Evolutionary conservation across 371 early-diverging fungal species (phyloP).

Genomic region (Mortierella sp.): DNA sequence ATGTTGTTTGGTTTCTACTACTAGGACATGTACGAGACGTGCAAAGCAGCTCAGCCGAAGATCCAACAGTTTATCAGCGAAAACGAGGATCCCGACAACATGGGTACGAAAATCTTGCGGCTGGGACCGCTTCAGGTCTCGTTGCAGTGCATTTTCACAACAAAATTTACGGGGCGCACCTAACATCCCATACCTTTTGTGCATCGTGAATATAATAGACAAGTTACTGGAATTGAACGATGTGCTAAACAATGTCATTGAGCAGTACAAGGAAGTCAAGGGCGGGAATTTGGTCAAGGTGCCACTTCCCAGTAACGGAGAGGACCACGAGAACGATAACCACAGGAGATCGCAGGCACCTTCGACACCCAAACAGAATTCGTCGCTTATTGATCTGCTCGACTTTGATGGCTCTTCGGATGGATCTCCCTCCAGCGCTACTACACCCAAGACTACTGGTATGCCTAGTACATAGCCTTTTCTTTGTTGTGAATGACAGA

Average conservation of each 20-base stretch:
- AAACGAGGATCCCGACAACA: conserved; percentile 77
- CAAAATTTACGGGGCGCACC: no score
- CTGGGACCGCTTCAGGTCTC: neutral
- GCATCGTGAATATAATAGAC: neutral
- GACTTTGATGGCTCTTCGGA: conserved; percentile 27
- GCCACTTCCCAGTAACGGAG: conserved; percentile 24
- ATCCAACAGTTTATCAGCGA: conserved; percentile 77
- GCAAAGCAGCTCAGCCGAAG: conserved; percentile 72
- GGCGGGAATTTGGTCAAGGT: conserved; percentile 69
- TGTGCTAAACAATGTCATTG: conserved; percentile 81
- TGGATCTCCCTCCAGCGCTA: conserved; percentile 20
- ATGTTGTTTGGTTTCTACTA: neutral
- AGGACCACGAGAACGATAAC: neutral
- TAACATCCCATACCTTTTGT: neutral
- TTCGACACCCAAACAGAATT: conserved; percentile 15
- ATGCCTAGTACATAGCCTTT: neutral
- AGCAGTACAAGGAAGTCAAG: conserved; percentile 80
- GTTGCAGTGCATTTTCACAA: neutral
- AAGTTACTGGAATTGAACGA: conserved; percentile 80
- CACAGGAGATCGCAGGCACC: conserved; percentile 8
- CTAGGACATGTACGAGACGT: conserved; percentile 66
- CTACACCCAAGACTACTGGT: conserved; percentile 40
- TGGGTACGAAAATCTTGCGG: conserved; percentile 57
- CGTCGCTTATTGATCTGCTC: conserved; percentile 42
- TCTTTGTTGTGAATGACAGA: no score